A percentile compares a stretch with the other conserved stretches of the same genome.
Evolutionary conservation across 495 filamentous ascomycete genomes (phyloP).

Genomic region (Penicillium chermesinum): DNA sequence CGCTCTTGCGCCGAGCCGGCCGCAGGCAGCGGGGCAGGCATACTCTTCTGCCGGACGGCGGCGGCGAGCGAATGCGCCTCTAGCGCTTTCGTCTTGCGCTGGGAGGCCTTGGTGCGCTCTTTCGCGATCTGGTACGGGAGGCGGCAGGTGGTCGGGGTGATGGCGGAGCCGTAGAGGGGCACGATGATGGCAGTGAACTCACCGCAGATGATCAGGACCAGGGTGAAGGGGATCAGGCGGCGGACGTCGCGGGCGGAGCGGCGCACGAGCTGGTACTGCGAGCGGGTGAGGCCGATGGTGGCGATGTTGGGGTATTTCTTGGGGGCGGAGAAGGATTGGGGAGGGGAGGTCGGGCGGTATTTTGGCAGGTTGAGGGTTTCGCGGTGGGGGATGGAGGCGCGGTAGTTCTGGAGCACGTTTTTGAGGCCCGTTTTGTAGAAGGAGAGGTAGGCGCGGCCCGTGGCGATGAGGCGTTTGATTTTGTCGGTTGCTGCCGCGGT

Average conservation of each 20-base stretch:
- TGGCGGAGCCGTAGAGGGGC: slow-evolving; percentile 55
- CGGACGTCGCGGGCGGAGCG: slow-evolving; percentile 62
- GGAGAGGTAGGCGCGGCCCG: slow-evolving; percentile 45
- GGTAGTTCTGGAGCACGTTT: slow-evolving; percentile 58
- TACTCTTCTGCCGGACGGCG: background rate
- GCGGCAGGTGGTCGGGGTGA: slow-evolving; percentile 75
- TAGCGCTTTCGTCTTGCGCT: slow-evolving; percentile 31
- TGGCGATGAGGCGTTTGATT: slow-evolving; percentile 30
- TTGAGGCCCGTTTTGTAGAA: slow-evolving; percentile 88
- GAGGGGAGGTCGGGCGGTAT: slow-evolving; percentile 33
- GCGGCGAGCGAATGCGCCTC: slow-evolving; percentile 8
- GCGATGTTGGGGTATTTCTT: background rate
- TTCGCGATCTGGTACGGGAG: slow-evolving; percentile 66
- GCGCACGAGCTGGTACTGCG: slow-evolving; percentile 61
- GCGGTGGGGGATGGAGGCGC: slow-evolving; percentile 30
- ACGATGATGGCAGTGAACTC: slow-evolving; percentile 80
- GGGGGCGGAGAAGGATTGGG: slow-evolving; percentile 11
- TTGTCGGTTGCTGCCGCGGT: slow-evolving; percentile 25
- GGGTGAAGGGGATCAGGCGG: slow-evolving; percentile 67
- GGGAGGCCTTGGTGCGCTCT: slow-evolving; percentile 47
- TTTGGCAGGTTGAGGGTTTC: slow-evolving; percentile 23
- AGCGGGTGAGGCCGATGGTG: slow-evolving; percentile 40
- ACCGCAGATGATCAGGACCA: slow-evolving; percentile 70
- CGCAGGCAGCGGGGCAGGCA: background rate
- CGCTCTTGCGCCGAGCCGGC: slow-evolving; percentile 12